Percentiles rank a stretch among this genome's conserved stretches.
phyloP scores from a whole-genome alignment of 148 eudicot species.

The Camellia lanceoleosa region DNA sequence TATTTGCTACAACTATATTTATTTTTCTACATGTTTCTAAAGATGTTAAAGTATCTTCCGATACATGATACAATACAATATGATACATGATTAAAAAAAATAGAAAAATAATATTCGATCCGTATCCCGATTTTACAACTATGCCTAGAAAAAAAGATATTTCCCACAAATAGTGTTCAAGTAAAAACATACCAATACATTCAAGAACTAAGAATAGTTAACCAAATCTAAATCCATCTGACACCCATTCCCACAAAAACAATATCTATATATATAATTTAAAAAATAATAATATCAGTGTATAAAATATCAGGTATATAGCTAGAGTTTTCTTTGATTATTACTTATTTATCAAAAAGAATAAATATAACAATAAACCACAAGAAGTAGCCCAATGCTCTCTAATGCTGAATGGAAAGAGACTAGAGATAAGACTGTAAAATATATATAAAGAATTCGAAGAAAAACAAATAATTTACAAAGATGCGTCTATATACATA shows the following conservation, averaged over 20 bases:
- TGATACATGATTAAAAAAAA: no score
- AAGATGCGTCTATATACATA: slow-evolving; percentile 15
- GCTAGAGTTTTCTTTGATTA: neutral
- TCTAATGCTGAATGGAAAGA: neutral
- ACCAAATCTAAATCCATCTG: neutral
- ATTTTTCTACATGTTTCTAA: no score
- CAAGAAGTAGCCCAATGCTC: no score
- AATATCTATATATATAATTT: neutral
- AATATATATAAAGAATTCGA: neutral
- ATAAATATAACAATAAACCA: neutral
- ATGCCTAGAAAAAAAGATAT: neutral
- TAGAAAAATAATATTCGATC: no score
- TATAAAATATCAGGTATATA: no score
- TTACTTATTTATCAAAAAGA: neutral
- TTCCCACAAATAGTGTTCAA: no score
- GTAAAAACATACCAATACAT: neutral
- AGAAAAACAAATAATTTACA: neutral
- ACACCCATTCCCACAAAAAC: neutral
- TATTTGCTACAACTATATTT: no score
- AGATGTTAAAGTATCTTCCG: no score
- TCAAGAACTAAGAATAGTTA: neutral
- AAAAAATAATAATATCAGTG: no score
- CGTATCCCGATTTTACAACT: no score
- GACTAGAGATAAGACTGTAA: neutral
- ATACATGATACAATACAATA: no score